Evolutionary conservation across 2,329 filamentous ascomycete genomes (phyloP), one percentile per base, ranked within the genome.

Genomic region (Cytospora paraplurivora): DNA sequence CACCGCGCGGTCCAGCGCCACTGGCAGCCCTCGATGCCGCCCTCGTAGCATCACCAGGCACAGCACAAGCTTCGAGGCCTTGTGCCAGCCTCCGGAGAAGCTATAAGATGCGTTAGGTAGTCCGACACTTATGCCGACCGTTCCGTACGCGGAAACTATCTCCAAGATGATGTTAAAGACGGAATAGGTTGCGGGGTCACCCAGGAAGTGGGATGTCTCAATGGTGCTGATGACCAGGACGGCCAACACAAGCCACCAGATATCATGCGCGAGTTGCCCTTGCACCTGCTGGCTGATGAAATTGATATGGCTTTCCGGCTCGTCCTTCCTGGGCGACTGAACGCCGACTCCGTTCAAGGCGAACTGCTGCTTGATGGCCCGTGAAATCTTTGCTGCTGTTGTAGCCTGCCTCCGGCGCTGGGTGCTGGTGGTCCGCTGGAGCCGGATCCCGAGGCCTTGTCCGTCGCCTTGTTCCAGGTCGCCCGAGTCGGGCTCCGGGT

Each of bases 171-270:
- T 71, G 67, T 86, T 86, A 72, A 87, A 87, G 3, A 85, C 83
- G 34, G 81, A 82, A 70, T 80, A 85, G 41, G 71, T 81, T n/a
- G 77, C 74, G 0, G 84, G 84, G 62, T 86, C 80, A 19, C 73
- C 70, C 1, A 79, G 72, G 64, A 85, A 86, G 62, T 85, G 79
- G 11, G 76, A 74, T 1, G 82, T 82, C 71, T 88, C 86, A 55
- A 86, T 84, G 62, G 83, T 82, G 34, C 80, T 78, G 64, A 89
- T 86, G 33, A 85, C 74, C n/a, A 88, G 76, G 6, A 86, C 80
- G 0, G 85, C 85, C 1, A 88, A 72, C 1, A 85, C 81, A 15
- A 89, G 79, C 79, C 82, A 87, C 86, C 86, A 89, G 12, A 88
- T 76, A 68, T 89, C 86, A 70, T 88, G 86, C 10, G 84, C 83